A percentile compares a stretch with the other conserved stretches of the same genome.
These are phyloP conservation scores for Leccinum fuscescens DNA, from an alignment of 1,284 basidiomycete genomes.

Conservation along the genomic window DNA sequence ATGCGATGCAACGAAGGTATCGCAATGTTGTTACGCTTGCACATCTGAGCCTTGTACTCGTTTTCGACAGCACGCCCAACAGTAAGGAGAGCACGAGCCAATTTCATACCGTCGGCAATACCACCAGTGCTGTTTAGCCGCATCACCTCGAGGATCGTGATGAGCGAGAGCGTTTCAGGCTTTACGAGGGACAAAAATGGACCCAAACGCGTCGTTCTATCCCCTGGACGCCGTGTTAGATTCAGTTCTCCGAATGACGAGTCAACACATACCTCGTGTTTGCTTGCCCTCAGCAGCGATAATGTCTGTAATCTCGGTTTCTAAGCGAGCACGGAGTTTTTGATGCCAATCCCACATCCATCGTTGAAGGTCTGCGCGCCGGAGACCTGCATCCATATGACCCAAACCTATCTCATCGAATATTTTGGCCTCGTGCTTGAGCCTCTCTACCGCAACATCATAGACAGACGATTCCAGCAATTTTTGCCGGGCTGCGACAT, in stretches of 20 bases:
- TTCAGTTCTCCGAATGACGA: background rate
- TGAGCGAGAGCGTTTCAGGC: slow-evolving; percentile 79
- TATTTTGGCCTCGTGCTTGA: slow-evolving; percentile 63
- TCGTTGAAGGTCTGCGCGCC: slow-evolving; percentile 57
- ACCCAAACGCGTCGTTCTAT: slow-evolving; percentile 31
- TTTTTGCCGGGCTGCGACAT: slow-evolving; percentile 74
- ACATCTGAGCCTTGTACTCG: slow-evolving; percentile 85
- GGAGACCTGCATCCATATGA: slow-evolving; percentile 47
- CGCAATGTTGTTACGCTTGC: slow-evolving; percentile 63
- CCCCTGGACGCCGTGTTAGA: slow-evolving; percentile 4
- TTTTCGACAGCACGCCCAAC: slow-evolving; percentile 87
- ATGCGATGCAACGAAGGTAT: slow-evolving; percentile 42
- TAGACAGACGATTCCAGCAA: slow-evolving; percentile 83
- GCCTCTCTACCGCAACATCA: slow-evolving; percentile 74
- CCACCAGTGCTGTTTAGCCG: slow-evolving; percentile 78
- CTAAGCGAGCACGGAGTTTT: slow-evolving; percentile 57
- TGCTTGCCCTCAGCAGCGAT: slow-evolving; percentile 38
- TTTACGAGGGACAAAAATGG: slow-evolving; percentile 79
- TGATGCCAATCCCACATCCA: slow-evolving; percentile 91
- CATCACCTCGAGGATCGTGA: slow-evolving; percentile 92
- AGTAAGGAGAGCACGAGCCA: slow-evolving; percentile 77
- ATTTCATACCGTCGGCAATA: slow-evolving; percentile 86
- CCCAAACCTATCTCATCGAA: slow-evolving; percentile 60
- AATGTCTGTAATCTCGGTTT: slow-evolving; percentile 56
- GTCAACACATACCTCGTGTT: slow-evolving; percentile 16